Base-by-base conservation (phyloP, 176 grass and related monocot species). In the Lolium perenne region DNA sequence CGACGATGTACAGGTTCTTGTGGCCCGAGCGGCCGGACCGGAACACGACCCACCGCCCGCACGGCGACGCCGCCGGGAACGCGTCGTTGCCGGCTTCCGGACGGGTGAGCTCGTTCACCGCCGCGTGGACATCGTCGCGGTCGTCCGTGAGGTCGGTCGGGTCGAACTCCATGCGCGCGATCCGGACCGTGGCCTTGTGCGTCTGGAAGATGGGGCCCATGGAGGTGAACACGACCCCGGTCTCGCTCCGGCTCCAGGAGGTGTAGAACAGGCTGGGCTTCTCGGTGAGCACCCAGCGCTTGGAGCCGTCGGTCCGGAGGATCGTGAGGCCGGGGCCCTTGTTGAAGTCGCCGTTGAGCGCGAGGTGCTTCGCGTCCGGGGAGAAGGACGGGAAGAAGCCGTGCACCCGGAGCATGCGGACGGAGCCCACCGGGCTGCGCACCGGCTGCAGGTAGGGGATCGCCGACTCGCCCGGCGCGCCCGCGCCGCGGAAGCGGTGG, bases 1-100 rank as follows among this genome's bases (percentile, higher is more conserved):
- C 91, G 15, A 94, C 74, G 29, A 98, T 83, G 89, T 95, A 98
- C 55, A 95, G 82, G 86, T 98, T 98, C 90, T 98, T 98, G 91
- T 94, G 83, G 25, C 95, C 95, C 8, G 95, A 76, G 15, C 95
- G 95, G 5, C 95, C 93, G 0, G 95, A 98, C 7, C 93, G 91
- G 81, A 98, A 98, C 58, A 94, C 95, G 13, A 98, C n/a, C 84
- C 79, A 90, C 67, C 83, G 85, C 72, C 95, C 95, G 87, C 92
- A 94, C 9, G 93, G 93, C 11, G 95, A 98, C 75, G 80, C 87
- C 46, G 95, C 76, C 18, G 93, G 87, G 85, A 98, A 98, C 76
- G 95, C 93, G 86, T 98, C 90, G 88, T 98, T 98, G 71, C 93
- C 91, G 38, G 88, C 73, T 49, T 91, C 93, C 0, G 91, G 66